Base-by-base conservation (phyloP, 2,329 filamentous ascomycete species). In the Zasmidium citrigriseum region DNA sequence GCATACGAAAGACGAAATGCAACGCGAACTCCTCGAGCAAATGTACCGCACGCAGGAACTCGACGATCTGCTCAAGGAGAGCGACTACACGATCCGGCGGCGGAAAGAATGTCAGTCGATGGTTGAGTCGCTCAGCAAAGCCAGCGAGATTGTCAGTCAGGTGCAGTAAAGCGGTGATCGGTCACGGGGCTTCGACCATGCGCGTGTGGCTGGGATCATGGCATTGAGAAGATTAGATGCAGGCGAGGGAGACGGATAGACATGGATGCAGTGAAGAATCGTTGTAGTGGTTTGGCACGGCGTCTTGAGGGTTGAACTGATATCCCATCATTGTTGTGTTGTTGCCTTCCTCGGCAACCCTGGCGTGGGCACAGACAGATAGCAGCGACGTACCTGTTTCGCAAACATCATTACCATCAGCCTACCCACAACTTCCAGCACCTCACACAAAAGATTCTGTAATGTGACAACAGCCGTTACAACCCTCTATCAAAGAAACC, bases 81-180 rank as follows among this genome's bases (percentile, higher is more conserved):
- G 91, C 73, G 95, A 99, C 76, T 98, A 96, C 82, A 99, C 95
- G 2, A 84, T 96, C 70, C 87, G 93, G 70, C 85, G 95, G 76
- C 86, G 95, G 75, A 99, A 99, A 83, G 95, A 99, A 78, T 99
- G 95, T 78, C 92, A 96, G 78, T 92, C 97, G 78, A 99, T 99
- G 95, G 95, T 99, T 52, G 95, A 99, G 78, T 96, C 90, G 55
- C 82, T 99, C 71, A 80, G 83, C 45, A 57, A 60, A 25, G 95
- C 95, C 57, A 95, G 88, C 76, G 95, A 99, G 82, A 98, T 99
- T 78, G 95, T 99, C 74, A 93, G 91, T 77, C 85, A 88, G 68
- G 86, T 88, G 61, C 83, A 86, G 75, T 86, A 75, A 68, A 51
- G 61, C 83, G 85, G 75, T 86, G 74, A 68, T 47, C 29, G 54